A percentile compares a stretch with the other conserved stretches of the same genome.
phyloP scores from a whole-genome alignment of 2,329 filamentous ascomycete genomes.

The Hortaea sp. region DNA sequence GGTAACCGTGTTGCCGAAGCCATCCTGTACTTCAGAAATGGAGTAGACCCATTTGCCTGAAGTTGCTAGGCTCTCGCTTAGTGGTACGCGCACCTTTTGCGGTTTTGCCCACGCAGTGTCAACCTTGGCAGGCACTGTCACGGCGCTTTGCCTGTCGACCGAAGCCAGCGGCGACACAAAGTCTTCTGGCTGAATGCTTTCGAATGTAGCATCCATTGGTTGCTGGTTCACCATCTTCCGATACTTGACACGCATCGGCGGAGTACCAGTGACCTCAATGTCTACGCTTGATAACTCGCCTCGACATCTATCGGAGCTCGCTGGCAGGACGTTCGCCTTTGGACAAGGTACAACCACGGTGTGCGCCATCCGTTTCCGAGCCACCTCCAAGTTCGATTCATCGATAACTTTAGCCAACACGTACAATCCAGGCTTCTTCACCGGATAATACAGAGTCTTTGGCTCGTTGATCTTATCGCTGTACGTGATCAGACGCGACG shows the following conservation, averaged over 20 bases:
- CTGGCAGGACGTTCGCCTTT: constrained; percentile 59
- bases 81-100: constrained; percentile 63
- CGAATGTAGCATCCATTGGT: constrained; percentile 76
- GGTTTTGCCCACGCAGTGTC: constrained; percentile 73
- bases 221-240: constrained; percentile 77
- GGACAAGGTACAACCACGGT: constrained; percentile 82
- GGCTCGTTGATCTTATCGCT: constrained; percentile 31
- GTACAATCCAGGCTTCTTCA: constrained; percentile 85
- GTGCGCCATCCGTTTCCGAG: constrained; percentile 54
- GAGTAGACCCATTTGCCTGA: constrained; percentile 81
- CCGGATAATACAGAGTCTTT: constrained; percentile 52
- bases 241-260: constrained; percentile 87
- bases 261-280: constrained; percentile 76
- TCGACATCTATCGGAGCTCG: constrained; percentile 62
- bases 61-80: constrained; percentile 79
- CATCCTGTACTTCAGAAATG: constrained; percentile 86
- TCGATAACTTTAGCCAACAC: constrained; percentile 76
- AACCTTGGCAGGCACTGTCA: constrained; percentile 49
- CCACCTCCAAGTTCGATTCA: constrained; percentile 74
- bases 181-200: constrained; percentile 85
- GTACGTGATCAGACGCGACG: constrained; percentile 47
- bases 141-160: constrained; percentile 37
- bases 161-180: constrained; percentile 67
- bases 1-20: constrained; percentile 72
- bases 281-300: constrained; percentile 80